Evolutionary conservation across 2,329 filamentous ascomycete species (phyloP).

Genomic region (Penicillium sp.): DNA sequence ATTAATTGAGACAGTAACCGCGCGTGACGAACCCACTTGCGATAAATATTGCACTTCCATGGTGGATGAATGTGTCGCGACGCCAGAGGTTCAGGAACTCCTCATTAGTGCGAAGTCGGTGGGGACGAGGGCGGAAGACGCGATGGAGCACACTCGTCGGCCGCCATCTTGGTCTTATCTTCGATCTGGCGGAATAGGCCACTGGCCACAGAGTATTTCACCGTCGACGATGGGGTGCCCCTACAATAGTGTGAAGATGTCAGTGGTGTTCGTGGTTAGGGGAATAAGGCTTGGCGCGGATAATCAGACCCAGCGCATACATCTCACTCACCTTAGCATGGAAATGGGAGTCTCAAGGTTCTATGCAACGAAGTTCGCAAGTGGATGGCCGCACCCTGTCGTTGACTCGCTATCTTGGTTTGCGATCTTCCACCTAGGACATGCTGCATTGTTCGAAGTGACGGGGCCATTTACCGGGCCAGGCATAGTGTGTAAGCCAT

Average conservation of each 20-base stretch:
- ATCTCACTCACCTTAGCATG: not conserved
- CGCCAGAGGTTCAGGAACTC: not conserved
- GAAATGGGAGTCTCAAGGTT: not conserved
- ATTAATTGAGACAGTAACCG: too few species aligned
- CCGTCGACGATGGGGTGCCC: too few species aligned
- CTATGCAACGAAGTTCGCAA: not conserved
- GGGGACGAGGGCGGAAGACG: not conserved
- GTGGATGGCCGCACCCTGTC: not conserved
- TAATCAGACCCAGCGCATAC: not conserved
- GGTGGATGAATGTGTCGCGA: too few species aligned
- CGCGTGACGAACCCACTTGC: too few species aligned
- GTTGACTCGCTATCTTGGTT: not conserved
- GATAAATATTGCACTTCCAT: not conserved
- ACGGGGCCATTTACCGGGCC: not conserved
- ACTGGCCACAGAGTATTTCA: too few species aligned
- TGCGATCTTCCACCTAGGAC: not conserved
- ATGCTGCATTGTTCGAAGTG: not conserved
- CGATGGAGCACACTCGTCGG: not conserved
- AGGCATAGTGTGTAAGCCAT: not conserved
- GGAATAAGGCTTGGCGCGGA: not conserved
- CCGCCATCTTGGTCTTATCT: not conserved
- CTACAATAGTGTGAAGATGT: too few species aligned
- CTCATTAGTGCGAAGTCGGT: not conserved
- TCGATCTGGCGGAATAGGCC: not conserved
- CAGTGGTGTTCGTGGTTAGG: too few species aligned